Conservation (phyloP, 2,329 filamentous ascomycete species). For the Ilyonectria robusta region DNA sequence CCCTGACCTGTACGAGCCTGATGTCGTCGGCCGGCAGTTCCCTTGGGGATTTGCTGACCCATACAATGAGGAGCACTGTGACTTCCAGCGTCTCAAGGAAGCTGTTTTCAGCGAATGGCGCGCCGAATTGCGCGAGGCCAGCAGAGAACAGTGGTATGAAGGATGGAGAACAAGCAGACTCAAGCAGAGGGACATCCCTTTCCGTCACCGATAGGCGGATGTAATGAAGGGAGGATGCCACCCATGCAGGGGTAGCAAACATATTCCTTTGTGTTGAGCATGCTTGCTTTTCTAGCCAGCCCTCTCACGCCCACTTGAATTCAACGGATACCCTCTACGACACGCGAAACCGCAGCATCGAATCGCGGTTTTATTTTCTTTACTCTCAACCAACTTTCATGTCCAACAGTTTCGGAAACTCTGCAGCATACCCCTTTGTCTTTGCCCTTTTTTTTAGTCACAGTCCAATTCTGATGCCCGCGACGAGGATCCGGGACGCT, state of each 20-base stretch:
- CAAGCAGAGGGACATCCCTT: conserved; percentile 65
- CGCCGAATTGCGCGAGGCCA: conserved; percentile 88
- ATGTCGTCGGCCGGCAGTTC: conserved; percentile 86
- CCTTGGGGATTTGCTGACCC: conserved; percentile 98
- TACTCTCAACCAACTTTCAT: conserved; percentile 39
- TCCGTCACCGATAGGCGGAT: conserved; percentile 52
- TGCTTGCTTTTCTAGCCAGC: conserved; percentile 26
- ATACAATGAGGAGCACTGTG: conserved; percentile 91
- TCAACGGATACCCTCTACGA: conserved; percentile 36
- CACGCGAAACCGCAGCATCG: conserved; percentile 37
- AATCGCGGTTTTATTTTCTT: conserved; percentile 38
- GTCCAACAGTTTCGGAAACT: conserved; percentile 47
- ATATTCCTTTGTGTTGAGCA: conserved; percentile 11
- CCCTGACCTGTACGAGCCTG: conserved; percentile 89
- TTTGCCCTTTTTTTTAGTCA: conserved; percentile 36
- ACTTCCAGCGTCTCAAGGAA: conserved; percentile 92
- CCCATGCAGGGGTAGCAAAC: conserved; percentile 23
- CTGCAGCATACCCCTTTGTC: conserved; percentile 55
- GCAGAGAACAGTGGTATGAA: conserved; percentile 94
- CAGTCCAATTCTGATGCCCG: conserved; percentile 36
- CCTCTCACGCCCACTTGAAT: conserved; percentile 22
- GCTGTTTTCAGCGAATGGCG: conserved; percentile 96
- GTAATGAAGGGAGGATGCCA: conserved; percentile 14
- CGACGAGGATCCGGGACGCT: conserved; percentile 32
- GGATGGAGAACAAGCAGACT: conserved; percentile 86